Base-by-base conservation (phyloP, 2,329 filamentous ascomycete genomes). In the Stagonosporopsis chrysanthemi region DNA sequence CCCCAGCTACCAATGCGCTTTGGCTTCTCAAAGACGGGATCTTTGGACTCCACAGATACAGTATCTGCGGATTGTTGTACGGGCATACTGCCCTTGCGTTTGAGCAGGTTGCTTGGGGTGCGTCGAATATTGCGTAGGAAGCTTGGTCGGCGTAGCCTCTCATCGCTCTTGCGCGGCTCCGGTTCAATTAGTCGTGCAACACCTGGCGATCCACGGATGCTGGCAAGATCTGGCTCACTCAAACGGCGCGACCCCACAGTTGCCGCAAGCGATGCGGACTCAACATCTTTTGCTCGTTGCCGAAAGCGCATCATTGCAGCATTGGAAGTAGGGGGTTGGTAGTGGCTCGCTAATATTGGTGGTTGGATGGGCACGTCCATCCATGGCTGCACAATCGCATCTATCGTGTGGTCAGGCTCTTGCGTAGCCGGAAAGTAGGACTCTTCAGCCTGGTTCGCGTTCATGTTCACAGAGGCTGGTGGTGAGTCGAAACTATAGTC, bases 191-290 rank as follows among this genome's bases (percentile, higher is more conserved):
- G 71, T 68, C 88, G 90, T 38, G 90, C 74, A 36, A 90, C 81
- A 56, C 75, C 76, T 31, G 82, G 86, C 23, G 87, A 86, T 52
- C 83, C 83, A 8, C 80, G 81, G 40, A 88, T 77, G 17, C 82
- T 85, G 35, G 88, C 86, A 26, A 86, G 76, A 54, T 90, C 87
- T 5, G 88, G 86, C 45, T 89, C 79, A 71, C 88, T 78, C 11
- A 73, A 89, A 55, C 84, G 83, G 39, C 88, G 84, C 1, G 89
- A 91, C 15, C 89, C 89, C 81, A 89, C 87, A 0, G 89, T 91
- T 17, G 88, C 88, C 14, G 86, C 83, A 43, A 83, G 78, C 14
- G 84, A 86, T 41, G 80, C 78, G 8, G 79, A 80, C 47, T 86
- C 84, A 15, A 83, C 74, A 50, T 85, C 82, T 41, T 77, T 79